Evolutionary conservation across 2,329 filamentous ascomycete genomes (phyloP), one percentile per base, ranked within the genome.

Genomic region (Cercospora sojina): DNA sequence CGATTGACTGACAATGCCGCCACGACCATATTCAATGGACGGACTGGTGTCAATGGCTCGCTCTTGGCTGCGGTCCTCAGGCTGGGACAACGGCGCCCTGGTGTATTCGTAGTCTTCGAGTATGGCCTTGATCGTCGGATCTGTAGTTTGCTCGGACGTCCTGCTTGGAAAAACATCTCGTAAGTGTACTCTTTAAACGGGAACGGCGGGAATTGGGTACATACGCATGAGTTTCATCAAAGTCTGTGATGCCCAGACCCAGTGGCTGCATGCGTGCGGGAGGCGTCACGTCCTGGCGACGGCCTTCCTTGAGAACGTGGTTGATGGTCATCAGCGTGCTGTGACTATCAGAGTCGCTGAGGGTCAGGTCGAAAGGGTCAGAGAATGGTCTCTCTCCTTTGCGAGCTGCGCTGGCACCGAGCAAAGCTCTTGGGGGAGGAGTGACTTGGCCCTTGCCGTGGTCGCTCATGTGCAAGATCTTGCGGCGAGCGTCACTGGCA

Each of bases 151-250:
- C 32, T 67, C 68, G 49, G 59, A 66, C 31, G 62, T 64, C 67
- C 74, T 76, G 72, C 70, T 66, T 64, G 64, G 69, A 68, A 65
- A 75, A 75, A 69, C 67, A 72, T 68, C 72, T 77, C 69, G 75
- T 77, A 76, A 77, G 73, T 77, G 74, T 67, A 67, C 70, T 76
- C 73, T 75, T 67, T 38, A 74, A 62, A 69, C 71, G 74, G 73
- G 69, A 69, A 58, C 64, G 68, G 55, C 59, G 70, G 63, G 69
- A 69, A 59, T 63, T 57, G 64, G 66, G 59, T 68, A 77, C 75
- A 75, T 77, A 77, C 74, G 74, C 70, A 67, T 73, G 67, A 70
- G 68, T 68, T 66, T 69, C 64, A 70, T 66, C 69, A 67, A 65
- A 69, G 64, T 69, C 64, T 43, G 66, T 66, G 20, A 67, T 67